Conservation (phyloP, 805 yeast genomes). For the Martiniozyma abietophila region DNA sequence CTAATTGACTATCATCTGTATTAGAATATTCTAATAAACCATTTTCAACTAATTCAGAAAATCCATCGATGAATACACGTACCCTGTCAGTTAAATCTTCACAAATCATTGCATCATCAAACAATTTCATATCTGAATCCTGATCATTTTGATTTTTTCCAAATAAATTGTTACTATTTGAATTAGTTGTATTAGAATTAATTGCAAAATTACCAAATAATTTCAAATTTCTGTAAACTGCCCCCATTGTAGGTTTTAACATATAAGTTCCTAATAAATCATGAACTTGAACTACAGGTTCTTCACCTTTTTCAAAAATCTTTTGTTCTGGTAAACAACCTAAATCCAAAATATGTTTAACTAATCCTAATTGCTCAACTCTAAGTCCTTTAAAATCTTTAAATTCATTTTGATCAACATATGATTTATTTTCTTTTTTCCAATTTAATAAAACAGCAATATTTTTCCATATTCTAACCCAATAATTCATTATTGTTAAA, state of each 20-base stretch:
- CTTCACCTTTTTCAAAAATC: slow-evolving; percentile 2
- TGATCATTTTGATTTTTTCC: background rate
- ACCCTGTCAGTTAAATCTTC: slow-evolving; percentile 55
- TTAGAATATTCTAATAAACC: slow-evolving; percentile 44
- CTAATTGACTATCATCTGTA: slow-evolving; percentile 36
- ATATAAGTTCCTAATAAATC: slow-evolving; percentile 43
- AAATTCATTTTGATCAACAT: slow-evolving; percentile 14
- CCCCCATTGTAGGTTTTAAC: slow-evolving; percentile 32
- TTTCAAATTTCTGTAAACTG: slow-evolving; percentile 44
- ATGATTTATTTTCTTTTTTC: slow-evolving; percentile 28
- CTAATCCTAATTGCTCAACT: slow-evolving; percentile 30
- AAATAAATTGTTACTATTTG: slow-evolving; percentile 5
- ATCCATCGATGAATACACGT: slow-evolving; percentile 44
- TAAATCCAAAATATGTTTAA: slow-evolving; percentile 21
- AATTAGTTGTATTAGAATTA: slow-evolving; percentile 1
- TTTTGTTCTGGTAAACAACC: slow-evolving; percentile 20
- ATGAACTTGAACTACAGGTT: slow-evolving; percentile 27
- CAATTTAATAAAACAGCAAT: slow-evolving; percentile 68
- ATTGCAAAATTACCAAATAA: slow-evolving; percentile 33
- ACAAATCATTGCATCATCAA: slow-evolving; percentile 25
- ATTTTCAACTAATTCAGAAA: slow-evolving; percentile 35
- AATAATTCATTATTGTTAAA: slow-evolving; percentile 46
- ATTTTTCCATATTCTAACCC: slow-evolving; percentile 60
- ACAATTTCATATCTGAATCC: slow-evolving; percentile 3
- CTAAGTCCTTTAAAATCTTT: slow-evolving; percentile 15